Evolutionary conservation across 768 basidiomycete genomes (phyloP).

Genomic region (Macrolepiota fuliginosa): DNA sequence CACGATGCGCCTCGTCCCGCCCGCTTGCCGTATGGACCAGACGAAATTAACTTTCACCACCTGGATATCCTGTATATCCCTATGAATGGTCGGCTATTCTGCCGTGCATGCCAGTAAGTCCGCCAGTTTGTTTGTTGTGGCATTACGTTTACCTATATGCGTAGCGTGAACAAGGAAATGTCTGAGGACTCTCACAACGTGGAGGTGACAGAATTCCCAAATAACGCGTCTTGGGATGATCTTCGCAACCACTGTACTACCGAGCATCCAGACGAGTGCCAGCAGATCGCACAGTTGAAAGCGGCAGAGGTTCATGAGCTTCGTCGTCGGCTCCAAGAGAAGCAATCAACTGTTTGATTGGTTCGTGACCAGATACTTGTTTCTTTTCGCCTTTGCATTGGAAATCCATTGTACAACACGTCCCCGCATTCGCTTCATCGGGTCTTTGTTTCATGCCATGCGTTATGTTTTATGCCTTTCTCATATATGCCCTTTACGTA

Average conservation of each 20-base stretch:
- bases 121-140: neutral
- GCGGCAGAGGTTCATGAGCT: conserved; percentile 33
- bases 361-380: neutral
- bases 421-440: neutral
- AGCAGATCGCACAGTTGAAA: conserved; percentile 31
- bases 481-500: neutral
- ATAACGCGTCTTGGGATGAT: conserved; percentile 31
- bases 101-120: conserved; percentile 37
- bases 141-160: neutral
- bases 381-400: neutral
- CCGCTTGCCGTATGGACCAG: neutral
- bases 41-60: conserved; percentile 23
- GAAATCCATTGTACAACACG: neutral
- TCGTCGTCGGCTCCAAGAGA: conserved; percentile 22
- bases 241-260: conserved; percentile 31
- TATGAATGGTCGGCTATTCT: conserved; percentile 27
- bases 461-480: neutral
- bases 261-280: conserved; percentile 33
- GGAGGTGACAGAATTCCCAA: conserved; percentile 25
- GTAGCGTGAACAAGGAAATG: conserved; percentile 15
- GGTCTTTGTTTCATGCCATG: neutral
- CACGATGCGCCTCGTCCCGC: neutral
- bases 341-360: neutral
- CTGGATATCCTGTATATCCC: conserved; percentile 38
- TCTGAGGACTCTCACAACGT: neutral